Evolutionary conservation across 805 yeast species (phyloP), one percentile per base, ranked within the genome.

Genomic region (Suhomyces faveliae): DNA sequence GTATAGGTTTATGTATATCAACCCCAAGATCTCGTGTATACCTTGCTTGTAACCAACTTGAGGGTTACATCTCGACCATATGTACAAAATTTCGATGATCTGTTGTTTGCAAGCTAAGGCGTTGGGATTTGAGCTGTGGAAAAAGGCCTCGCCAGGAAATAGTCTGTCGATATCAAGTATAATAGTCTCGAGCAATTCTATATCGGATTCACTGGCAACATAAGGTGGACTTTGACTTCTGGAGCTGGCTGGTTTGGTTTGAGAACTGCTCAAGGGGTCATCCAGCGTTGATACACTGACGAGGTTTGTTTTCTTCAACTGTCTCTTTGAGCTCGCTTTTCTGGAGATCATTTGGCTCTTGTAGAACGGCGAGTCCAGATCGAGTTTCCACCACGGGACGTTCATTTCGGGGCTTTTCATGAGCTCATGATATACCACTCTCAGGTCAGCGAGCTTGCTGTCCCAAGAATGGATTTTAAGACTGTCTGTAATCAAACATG

Each of bases 131-230:
- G 51, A 40, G 21, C 57, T 51, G 45, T 60, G 60, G 49, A 61
- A 68, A 47, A 62, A 62, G 17, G 53, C 59, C 42, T 72, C 76
- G 1, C 76, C 77, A 1, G 84, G 84, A 52, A 80, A 79, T 10
- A 80, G 60, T 46, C 84, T 59, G 39, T 78, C 78, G 3, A 79
- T 76, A 50, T 80, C 84, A 40, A 77, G 56, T n/a, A 78, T 68
- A 24, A 80, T 71, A 6, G 68, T 62, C 22, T 66, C 65, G 23
- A 80, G 60, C 8, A 73, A 62, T 25, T 76, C 79, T 3, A 64
- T 42, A 51, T 77, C 79, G 1, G 63, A 51, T n/a, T 52, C 56
- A 11, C 45, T 19, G 13, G 37, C 22, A 22, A 40, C 11, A 21
- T 29, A 29, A 9, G 50, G 24, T 7, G 43, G 44, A n/a, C 41